Base-by-base conservation (phyloP, 1,139 yeast genomes). In the Yamadazyma pseudoaaseri region DNA sequence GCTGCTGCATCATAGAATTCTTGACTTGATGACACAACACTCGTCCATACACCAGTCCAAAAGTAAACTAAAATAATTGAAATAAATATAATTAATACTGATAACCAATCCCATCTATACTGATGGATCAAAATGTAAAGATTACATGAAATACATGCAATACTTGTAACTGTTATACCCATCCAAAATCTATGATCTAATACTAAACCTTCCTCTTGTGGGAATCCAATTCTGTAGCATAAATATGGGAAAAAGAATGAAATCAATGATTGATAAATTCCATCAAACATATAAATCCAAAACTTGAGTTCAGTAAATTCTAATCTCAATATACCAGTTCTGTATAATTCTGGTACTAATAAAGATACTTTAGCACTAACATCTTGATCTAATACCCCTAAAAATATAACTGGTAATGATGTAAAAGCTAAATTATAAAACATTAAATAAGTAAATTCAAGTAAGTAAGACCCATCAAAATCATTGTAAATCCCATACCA, bases 371-470 rank as follows among this genome's bases (percentile, higher is more conserved):
- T 75, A 41, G 86, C 95, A 44, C 75, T 74, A 24, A 90, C 96
- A 62, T 92, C 98, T 60, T 92, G 97, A 63, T 92, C 98, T 45
- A 92, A 73, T 22, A 90, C 76, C 39, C 95, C 97, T 65, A 92
- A 65, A 52, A 89, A 79, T 34, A 92, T 90, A 39, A 92, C 90
- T 0, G 98, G 97, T 42, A 90, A 66, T 4, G 97, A 89, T 0
- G 98, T 90, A 54, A 89, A 92, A 7, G 96, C 97, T 72, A 92
- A 74, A 58, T 86, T 90, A 66, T 86, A 90, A 55, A 92, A 84
- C 81, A 85, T 87, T 65, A 92, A 71, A 56, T 83, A 90, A 22
- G 97, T 90, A 64, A 81, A 90, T 62, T 92, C 97, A 55, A 84
- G 89, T 53, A 92, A 65, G 56, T 92, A 92, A 2, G 97, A 71